Evolutionary conservation across 2,329 filamentous ascomycete genomes (phyloP).

Genomic region (Lachnellula hyalina): DNA sequence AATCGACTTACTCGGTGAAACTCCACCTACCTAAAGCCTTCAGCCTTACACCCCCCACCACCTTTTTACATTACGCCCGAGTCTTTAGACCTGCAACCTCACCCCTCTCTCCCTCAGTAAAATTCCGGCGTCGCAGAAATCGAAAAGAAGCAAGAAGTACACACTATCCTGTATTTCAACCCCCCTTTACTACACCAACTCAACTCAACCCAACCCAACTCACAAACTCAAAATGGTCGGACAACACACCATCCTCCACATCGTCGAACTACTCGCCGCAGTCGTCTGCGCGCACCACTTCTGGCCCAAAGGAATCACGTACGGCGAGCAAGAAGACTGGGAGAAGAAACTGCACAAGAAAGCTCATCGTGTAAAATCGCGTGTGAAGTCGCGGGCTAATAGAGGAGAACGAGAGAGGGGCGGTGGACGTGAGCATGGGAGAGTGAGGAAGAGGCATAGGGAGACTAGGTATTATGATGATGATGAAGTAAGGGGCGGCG

Average conservation of each 20-base stretch:
- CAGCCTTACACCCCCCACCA: too few species aligned
- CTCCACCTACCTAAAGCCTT: too few species aligned
- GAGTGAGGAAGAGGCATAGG: background rate
- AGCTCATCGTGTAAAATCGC: background rate
- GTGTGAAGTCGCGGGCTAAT: background rate
- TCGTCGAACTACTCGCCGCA: slow-evolving; percentile 20
- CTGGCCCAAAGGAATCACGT: slow-evolving; percentile 26
- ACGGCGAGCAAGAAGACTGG: slow-evolving; percentile 24
- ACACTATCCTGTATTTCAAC: too few species aligned
- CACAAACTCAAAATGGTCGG: slow-evolving; percentile 11
- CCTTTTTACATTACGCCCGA: too few species aligned
- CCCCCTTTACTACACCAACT: background rate
- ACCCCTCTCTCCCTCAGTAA: too few species aligned
- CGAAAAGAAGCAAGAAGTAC: too few species aligned
- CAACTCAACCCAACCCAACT: background rate
- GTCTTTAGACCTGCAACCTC: too few species aligned
- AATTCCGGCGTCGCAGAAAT: too few species aligned
- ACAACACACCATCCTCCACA: slow-evolving; percentile 18
- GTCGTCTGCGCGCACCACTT: slow-evolving; percentile 24
- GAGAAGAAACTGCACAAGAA: slow-evolving; percentile 15
- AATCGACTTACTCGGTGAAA: too few species aligned
- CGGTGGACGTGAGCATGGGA: background rate
- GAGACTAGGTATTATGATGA: background rate
- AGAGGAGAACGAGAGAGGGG: background rate
- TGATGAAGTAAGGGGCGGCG: background rate